A percentile compares a stretch with the other conserved stretches of the same genome.
Conservation (phyloP, 1,139 yeast genomes). For the Candida albicans region DNA sequence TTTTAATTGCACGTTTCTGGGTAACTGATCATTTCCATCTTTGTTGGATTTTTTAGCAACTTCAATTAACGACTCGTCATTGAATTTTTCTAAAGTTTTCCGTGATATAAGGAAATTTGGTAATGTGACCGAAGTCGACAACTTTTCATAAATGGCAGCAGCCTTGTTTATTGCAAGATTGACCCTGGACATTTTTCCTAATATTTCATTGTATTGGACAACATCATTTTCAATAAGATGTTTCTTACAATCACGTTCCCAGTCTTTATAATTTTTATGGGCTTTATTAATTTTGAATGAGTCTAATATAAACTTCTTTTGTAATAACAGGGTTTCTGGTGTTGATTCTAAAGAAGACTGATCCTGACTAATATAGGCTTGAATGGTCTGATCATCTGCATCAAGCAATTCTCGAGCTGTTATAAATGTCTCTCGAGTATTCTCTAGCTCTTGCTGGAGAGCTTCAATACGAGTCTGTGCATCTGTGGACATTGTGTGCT, state of each 20-base stretch:
- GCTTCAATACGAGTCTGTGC: slow-evolving; percentile 4
- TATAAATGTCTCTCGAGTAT: slow-evolving; percentile 13
- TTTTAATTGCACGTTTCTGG: slow-evolving; percentile 20
- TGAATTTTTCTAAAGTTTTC: slow-evolving; percentile 28
- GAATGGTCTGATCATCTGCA: slow-evolving; percentile 9
- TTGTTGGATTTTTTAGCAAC: slow-evolving; percentile 15
- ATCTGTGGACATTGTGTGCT: neutral
- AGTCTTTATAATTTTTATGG: slow-evolving; percentile 31
- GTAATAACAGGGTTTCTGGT: slow-evolving; percentile 10
- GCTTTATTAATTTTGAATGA: slow-evolving; percentile 35
- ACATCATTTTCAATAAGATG: slow-evolving; percentile 27
- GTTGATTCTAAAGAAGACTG: neutral
- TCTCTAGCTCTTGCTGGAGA: slow-evolving; percentile 7
- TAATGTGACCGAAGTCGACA: slow-evolving; percentile 24
- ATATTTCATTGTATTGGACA: slow-evolving; percentile 29
- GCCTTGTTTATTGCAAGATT: slow-evolving; percentile 26
- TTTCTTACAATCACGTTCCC: slow-evolving; percentile 26
- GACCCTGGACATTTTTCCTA: slow-evolving; percentile 31
- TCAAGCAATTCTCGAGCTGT: slow-evolving; percentile 18
- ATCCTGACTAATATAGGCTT: neutral
- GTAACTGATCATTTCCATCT: slow-evolving; percentile 11
- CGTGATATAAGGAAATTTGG: slow-evolving; percentile 34
- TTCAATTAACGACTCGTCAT: slow-evolving; percentile 22
- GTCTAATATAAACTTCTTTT: slow-evolving; percentile 31
- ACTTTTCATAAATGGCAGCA: slow-evolving; percentile 25